Conservation (phyloP, 1,139 yeast species). For the Chernovozyma aurita region DNA sequence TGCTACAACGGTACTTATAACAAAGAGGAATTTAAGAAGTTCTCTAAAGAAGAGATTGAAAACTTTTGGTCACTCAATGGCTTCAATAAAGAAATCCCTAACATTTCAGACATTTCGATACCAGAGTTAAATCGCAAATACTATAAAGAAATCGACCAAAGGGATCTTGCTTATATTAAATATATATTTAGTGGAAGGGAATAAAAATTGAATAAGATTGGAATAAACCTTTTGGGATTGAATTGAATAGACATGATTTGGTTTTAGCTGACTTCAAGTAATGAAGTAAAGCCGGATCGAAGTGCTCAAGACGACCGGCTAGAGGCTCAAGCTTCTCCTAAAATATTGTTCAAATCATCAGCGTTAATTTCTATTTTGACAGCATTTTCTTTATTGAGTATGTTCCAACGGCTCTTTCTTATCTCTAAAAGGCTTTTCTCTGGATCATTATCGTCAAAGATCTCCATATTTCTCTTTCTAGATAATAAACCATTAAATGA, state of each 20-base stretch:
- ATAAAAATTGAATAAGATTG: too few relatives aligned
- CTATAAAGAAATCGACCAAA: slow-evolving; percentile 18
- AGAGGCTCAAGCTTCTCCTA: slow-evolving; percentile 4
- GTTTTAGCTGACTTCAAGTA: slow-evolving; percentile 1
- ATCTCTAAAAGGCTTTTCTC: slow-evolving; percentile 28
- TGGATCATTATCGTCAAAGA: slow-evolving; percentile 22
- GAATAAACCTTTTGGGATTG: too few relatives aligned
- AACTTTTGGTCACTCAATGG: slow-evolving; percentile 12
- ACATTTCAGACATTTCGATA: slow-evolving; percentile 4
- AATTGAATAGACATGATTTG: neutral
- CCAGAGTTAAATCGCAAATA: slow-evolving; percentile 16
- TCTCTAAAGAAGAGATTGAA: slow-evolving; percentile 8
- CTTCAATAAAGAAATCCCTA: slow-evolving; percentile 10
- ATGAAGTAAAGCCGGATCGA: neutral
- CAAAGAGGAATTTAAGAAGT: neutral
- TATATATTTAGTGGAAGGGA: slow-evolving; percentile 15
- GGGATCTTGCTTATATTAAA: slow-evolving; percentile 22
- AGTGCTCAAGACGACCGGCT: too few relatives aligned
- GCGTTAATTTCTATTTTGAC: slow-evolving; percentile 32
- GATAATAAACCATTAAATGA: slow-evolving; percentile 16
- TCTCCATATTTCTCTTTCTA: slow-evolving; percentile 13
- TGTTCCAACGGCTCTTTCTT: slow-evolving; percentile 18
- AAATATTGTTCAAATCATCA: slow-evolving; percentile 31
- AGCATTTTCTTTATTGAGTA: slow-evolving; percentile 18
- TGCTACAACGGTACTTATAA: neutral